These are phyloP conservation scores for Geranium rotundifolium DNA, from an alignment of 345 rosid genomes.

Conservation along the genomic window DNA sequence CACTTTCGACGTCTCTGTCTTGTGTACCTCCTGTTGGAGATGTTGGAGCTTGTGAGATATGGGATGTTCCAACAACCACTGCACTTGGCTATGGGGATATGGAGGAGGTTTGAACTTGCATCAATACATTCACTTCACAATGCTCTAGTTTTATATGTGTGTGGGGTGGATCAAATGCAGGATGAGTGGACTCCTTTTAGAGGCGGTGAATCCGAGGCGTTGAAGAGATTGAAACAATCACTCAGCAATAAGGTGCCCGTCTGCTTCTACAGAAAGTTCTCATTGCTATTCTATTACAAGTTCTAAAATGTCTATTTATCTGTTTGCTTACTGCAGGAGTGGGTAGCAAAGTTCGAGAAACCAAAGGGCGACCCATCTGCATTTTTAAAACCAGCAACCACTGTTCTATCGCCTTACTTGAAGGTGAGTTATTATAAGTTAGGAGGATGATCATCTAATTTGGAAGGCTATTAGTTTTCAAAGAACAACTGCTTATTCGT, in stretches of 20 bases:
- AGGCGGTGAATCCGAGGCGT: conserved; percentile 86
- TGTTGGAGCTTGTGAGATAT: conserved; percentile 38
- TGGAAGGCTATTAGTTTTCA: neutral
- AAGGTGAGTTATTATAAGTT: conserved; percentile 44
- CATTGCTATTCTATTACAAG: neutral
- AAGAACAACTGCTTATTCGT: neutral
- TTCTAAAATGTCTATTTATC: neutral
- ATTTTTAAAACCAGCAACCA: conserved; percentile 72
- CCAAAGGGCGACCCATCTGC: conserved; percentile 96
- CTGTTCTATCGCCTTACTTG: conserved; percentile 81
- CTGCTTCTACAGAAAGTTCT: neutral
- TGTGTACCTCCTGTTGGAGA: conserved; percentile 67
- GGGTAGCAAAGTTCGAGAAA: conserved; percentile 96
- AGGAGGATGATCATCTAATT: neutral
- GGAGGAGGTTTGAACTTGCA: conserved; percentile 33
- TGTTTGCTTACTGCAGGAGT: conserved; percentile 33
- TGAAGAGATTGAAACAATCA: conserved; percentile 53
- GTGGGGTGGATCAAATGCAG: conserved; percentile 23
- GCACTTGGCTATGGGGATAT: conserved; percentile 61
- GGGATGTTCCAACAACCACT: conserved; percentile 46
- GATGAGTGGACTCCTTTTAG: conserved; percentile 51
- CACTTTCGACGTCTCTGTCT: conserved; percentile 33
- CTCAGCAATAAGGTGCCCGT: conserved; percentile 47
- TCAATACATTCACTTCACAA: neutral
- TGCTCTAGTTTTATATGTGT: neutral